A percentile compares a stretch with the other conserved stretches of the same genome.
Conservation (phyloP, 2,329 filamentous ascomycete genomes). For the Cladosporium sp. region DNA sequence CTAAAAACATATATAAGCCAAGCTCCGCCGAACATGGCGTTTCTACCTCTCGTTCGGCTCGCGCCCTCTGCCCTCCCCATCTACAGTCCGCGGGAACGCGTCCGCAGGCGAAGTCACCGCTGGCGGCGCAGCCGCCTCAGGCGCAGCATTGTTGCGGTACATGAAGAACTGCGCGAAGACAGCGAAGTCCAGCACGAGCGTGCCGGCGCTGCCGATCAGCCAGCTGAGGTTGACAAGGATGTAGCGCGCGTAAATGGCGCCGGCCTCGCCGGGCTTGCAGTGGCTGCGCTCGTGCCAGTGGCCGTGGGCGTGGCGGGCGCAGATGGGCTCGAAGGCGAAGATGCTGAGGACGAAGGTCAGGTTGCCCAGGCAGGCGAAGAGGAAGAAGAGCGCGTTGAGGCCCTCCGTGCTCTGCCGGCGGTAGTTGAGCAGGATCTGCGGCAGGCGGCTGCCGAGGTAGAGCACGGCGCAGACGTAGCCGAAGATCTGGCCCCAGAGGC, state of each 20-base stretch:
- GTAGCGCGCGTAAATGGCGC: constrained; percentile 66
- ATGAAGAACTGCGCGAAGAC: constrained; percentile 92
- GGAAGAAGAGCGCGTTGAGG: constrained; percentile 87
- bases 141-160: constrained; percentile 53
- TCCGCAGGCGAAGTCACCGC: constrained; percentile 24
- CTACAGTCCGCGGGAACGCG: constrained; percentile 14
- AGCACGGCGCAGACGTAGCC: constrained; percentile 86
- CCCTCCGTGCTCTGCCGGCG: constrained; percentile 89
- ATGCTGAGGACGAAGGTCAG: constrained; percentile 89
- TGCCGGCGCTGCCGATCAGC: constrained; percentile 84
- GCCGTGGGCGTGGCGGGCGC: constrained; percentile 35
- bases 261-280: constrained; percentile 62
- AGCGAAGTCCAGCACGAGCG: constrained; percentile 72
- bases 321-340: constrained; percentile 77
- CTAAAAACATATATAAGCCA: not conserved
- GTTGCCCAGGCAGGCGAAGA: constrained; percentile 94
- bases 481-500: constrained; percentile 76
- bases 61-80: constrained; percentile 25
- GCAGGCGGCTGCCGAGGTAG: constrained; percentile 83
- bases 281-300: constrained; percentile 29
- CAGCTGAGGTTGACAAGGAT: constrained; percentile 86
- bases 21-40: not conserved
- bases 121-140: not conserved
- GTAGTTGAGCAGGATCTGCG: constrained; percentile 88
- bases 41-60: constrained; percentile 19